Evolutionary conservation across 495 filamentous ascomycete species (phyloP).

Genomic region (Mycothermus thermophilus): DNA sequence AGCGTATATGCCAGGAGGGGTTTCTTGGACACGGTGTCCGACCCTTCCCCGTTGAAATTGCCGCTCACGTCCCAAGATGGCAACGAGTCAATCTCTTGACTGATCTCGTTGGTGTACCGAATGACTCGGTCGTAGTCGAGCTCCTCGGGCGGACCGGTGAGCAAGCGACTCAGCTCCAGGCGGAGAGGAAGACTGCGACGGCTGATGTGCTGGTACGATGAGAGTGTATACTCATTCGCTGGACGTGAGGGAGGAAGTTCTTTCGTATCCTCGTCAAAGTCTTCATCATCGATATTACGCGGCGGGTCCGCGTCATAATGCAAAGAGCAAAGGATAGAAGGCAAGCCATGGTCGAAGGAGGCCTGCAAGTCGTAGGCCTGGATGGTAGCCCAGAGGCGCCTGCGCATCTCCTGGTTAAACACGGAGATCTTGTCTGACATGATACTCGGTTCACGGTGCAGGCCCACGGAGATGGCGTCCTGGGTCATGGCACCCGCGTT

Average conservation of each 20-base stretch:
- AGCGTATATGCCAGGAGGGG: conserved; percentile 28
- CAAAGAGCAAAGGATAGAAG: conserved; percentile 28
- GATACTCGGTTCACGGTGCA: conserved; percentile 38
- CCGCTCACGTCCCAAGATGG: conserved; percentile 29
- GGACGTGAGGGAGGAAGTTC: conserved; percentile 23
- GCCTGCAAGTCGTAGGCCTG: conserved; percentile 47
- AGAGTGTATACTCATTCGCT: conserved; percentile 23
- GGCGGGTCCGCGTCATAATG: conserved; percentile 27
- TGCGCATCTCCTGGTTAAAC: conserved; percentile 52
- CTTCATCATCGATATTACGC: conserved; percentile 30
- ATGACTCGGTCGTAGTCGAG: conserved; percentile 32
- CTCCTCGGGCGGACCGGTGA: conserved; percentile 20
- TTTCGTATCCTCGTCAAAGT: conserved; percentile 29
- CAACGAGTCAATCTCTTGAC: conserved; percentile 28
- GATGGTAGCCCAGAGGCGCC: conserved; percentile 51
- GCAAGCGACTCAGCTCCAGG: conserved; percentile 26
- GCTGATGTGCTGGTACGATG: conserved; percentile 28
- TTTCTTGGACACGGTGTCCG: conserved; percentile 15
- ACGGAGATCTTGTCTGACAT: conserved; percentile 21
- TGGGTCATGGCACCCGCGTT: conserved; percentile 39
- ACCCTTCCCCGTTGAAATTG: no score
- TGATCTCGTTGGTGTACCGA: conserved; percentile 31
- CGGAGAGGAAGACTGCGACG: conserved; percentile 27
- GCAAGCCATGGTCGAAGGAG: conserved; percentile 44
- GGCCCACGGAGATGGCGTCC: conserved; percentile 41